Evolutionary conservation across 129 eudicot species (phyloP).

Genomic region (Flaveria ramosissima): DNA sequence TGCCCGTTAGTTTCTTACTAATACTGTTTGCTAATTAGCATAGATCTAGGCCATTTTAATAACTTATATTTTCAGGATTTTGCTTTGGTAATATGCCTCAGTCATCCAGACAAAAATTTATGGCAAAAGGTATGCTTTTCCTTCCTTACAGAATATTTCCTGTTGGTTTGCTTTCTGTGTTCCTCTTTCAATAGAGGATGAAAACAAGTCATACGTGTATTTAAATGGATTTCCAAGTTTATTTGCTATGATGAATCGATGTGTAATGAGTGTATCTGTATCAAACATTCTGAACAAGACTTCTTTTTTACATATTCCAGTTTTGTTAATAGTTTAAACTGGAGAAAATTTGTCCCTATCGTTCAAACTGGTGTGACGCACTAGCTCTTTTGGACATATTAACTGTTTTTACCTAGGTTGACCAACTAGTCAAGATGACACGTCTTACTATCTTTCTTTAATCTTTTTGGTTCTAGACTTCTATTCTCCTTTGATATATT

Average conservation of each 20-base stretch:
- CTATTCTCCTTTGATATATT: too few relatives aligned
- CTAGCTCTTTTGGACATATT: too few relatives aligned
- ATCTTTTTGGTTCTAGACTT: too few relatives aligned
- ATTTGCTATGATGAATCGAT: not conserved
- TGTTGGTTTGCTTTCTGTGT: slow-evolving; percentile 5
- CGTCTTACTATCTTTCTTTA: too few relatives aligned
- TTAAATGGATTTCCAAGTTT: not conserved
- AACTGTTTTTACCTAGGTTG: too few relatives aligned
- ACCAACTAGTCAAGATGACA: too few relatives aligned
- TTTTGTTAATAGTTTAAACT: too few relatives aligned
- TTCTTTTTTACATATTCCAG: too few relatives aligned
- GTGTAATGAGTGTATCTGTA: not conserved
- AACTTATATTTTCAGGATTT: slow-evolving; percentile 69
- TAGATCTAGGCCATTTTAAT: slow-evolving; percentile 42
- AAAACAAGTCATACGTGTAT: slow-evolving; percentile 13
- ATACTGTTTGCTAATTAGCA: slow-evolving; percentile 23
- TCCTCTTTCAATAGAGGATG: slow-evolving; percentile 17
- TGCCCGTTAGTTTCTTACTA: slow-evolving; percentile 21
- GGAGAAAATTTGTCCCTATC: too few relatives aligned
- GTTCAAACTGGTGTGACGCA: too few relatives aligned
- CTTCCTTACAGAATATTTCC: not conserved
- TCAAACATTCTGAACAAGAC: not conserved
- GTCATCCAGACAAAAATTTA: slow-evolving; percentile 74
- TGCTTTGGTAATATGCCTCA: slow-evolving; percentile 67
- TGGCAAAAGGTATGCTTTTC: slow-evolving; percentile 83